Conservation (phyloP, 2,329 filamentous ascomycete species). For the Apiospora phragmitis region DNA sequence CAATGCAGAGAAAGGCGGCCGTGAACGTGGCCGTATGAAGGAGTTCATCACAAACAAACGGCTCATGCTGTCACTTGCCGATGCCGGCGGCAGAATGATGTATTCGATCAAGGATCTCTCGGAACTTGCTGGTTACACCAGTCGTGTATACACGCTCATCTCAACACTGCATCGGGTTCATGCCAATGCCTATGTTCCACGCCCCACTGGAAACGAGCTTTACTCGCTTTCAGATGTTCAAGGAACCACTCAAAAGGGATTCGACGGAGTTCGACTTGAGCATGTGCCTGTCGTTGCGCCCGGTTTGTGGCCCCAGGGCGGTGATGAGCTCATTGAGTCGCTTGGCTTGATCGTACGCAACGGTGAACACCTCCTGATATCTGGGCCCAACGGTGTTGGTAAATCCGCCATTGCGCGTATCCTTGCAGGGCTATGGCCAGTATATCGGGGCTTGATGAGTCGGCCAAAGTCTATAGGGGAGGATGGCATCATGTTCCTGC, state of each 20-base stretch:
- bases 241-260: conserved; percentile 91
- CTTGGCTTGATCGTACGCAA: conserved; percentile 86
- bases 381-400: conserved; percentile 90
- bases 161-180: conserved; percentile 93
- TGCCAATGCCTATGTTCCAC: conserved; percentile 79
- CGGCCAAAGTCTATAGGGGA: conserved; percentile 77
- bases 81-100: conserved; percentile 98
- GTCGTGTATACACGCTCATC: conserved; percentile 91
- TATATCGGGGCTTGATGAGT: conserved; percentile 89
- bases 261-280: conserved; percentile 90
- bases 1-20: conserved; percentile 49
- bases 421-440: conserved; percentile 88
- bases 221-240: conserved; percentile 91
- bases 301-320: conserved; percentile 81
- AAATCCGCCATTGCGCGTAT: conserved; percentile 88
- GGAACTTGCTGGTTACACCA: conserved; percentile 93
- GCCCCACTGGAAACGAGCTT: conserved; percentile 69
- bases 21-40: conserved; percentile 88
- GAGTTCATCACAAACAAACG: conserved; percentile 99
- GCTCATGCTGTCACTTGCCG: conserved; percentile 94
- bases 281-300: conserved; percentile 92
- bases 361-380: conserved; percentile 92
- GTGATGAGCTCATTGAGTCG: conserved; percentile 87
- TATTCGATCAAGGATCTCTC: conserved; percentile 98
- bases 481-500: conserved; percentile 98